A percentile compares a stretch with the other conserved stretches of the same genome.
phyloP scores from a whole-genome alignment of 257 asterid genomes.

The Catharanthus roseus region DNA sequence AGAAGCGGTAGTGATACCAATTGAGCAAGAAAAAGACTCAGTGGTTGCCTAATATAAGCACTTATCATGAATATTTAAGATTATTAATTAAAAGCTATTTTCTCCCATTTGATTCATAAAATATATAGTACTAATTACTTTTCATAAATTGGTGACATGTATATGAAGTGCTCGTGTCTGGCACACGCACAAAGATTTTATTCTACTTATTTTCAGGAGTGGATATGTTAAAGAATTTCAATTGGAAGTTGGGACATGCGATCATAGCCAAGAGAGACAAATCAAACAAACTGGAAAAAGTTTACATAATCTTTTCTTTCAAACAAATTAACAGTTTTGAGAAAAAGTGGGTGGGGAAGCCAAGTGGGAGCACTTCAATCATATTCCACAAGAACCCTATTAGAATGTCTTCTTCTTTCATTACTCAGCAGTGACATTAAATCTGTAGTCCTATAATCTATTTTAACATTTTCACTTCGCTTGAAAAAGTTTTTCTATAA shows the following conservation, averaged over 20 bases:
- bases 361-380: background rate
- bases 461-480: too few relatives aligned
- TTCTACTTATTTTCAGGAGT: background rate
- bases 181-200: conserved; percentile 31
- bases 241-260: background rate
- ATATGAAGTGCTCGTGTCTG: conserved; percentile 30
- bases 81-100: background rate
- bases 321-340: background rate
- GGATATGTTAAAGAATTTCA: background rate
- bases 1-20: background rate
- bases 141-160: background rate
- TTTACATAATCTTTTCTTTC: background rate
- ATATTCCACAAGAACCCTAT: background rate
- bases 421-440: background rate
- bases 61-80: background rate
- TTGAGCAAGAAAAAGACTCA: background rate
- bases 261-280: conserved; percentile 2
- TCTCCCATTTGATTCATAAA: background rate
- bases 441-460: too few relatives aligned
- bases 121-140: background rate
- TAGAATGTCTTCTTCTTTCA: background rate
- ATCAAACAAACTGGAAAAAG: background rate
- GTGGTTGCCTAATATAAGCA: conserved; percentile 4
- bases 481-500: too few relatives aligned
- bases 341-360: background rate